Base-by-base conservation (phyloP, 306 rosid genomes). In the Pachyrhizus erosus region DNA sequence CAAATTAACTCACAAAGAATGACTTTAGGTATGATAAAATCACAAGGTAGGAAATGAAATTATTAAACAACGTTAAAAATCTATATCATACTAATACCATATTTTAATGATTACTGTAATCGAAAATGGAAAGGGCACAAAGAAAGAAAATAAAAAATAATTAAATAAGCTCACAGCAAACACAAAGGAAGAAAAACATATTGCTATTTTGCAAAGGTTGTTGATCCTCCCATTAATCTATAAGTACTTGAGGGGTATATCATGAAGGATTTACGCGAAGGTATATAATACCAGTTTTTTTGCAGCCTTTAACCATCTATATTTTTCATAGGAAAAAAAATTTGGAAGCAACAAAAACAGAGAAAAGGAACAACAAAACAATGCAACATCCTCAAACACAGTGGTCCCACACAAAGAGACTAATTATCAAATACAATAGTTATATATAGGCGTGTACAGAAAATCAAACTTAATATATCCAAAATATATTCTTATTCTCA, bases 1-100 rank as follows among this genome's bases (percentile, higher is more conserved):
- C 86, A 92, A 66, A 62, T 77, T 76, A 37, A 75, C 77, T 76
- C 58, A 51, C 24, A 78, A n/a, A n/a, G 61, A 78, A 52, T 34
- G 75, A 31, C 65, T 58, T 55, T 20, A 72, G 80, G 49, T 71
- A 43, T 39, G 57, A 23, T 15, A 46, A 73, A 13, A 71, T 72
- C 27, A 75, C 6, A 43, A 55, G 61, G 65, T 54, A 70, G 45
- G 61, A 10, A 80, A 42, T 39, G 40, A 76, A 81, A 21, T 68
- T 21, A 80, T 5, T 62, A 80, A 77, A 75, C 18, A 78, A 34
- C 10, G 29, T 39, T 77, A 62, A 80, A 34, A 75, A 76, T 39
- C 51, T 33, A 45, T 23, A 51, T 54, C 85, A 77, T 33, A 43
- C 10, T 18, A 29, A 39, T 39, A 9, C 40, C 10, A 17, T 76